phyloP scores from a whole-genome alignment of 208 protist species.

The Leishmania tarentolae region DNA sequence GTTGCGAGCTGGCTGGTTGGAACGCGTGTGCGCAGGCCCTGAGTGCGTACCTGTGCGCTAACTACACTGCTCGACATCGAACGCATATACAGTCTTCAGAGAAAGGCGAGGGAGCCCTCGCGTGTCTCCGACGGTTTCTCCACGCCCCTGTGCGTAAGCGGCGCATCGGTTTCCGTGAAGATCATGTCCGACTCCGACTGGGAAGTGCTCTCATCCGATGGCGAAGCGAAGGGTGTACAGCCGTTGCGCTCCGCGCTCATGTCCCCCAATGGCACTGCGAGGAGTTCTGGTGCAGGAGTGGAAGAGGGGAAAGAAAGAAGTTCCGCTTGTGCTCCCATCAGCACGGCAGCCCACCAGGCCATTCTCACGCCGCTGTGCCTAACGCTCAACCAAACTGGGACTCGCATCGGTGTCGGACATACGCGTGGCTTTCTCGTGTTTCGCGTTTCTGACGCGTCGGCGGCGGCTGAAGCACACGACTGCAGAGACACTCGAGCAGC shows the following conservation, averaged over 20 bases:
- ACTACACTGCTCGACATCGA: background rate
- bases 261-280: background rate
- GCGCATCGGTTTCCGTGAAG: background rate
- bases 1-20: background rate
- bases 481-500: background rate
- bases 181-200: constrained; percentile 35
- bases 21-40: background rate
- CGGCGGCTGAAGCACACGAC: background rate
- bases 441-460: constrained; percentile 21
- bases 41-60: background rate
- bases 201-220: constrained; percentile 27
- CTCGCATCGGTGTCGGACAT: constrained; percentile 71
- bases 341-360: background rate
- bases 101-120: background rate
- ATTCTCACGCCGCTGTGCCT: constrained; percentile 50
- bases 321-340: background rate
- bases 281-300: background rate
- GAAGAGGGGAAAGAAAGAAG: background rate
- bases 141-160: background rate
- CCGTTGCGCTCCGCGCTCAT: background rate
- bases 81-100: background rate
- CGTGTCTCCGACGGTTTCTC: background rate
- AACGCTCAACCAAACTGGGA: constrained; percentile 60
- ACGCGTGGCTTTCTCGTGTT: constrained; percentile 76
- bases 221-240: background rate